phyloP scores from a whole-genome alignment of 1,284 basidiomycete genomes.

The Ustilago vetiveriae region DNA sequence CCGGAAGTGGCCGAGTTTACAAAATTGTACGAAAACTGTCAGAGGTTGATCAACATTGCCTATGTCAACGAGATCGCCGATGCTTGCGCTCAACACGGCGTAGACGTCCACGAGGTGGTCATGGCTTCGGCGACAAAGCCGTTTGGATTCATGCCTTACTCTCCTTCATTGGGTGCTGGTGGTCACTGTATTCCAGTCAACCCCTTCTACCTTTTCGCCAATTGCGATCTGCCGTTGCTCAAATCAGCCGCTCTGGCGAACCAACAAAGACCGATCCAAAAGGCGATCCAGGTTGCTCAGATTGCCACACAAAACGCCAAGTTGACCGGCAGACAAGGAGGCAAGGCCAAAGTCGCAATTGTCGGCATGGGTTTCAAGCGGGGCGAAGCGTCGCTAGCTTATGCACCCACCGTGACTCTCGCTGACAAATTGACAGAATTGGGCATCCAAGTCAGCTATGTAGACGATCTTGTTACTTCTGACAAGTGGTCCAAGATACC shows the following conservation, averaged over 20 bases:
- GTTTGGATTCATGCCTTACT: constrained; percentile 38
- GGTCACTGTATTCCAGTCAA: constrained; percentile 42
- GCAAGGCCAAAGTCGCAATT: constrained; percentile 8
- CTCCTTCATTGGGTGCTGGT: constrained; percentile 29
- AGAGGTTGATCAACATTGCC: constrained; percentile 37
- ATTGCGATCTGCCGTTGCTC: constrained; percentile 34
- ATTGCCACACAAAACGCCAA: constrained; percentile 3
- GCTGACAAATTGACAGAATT: constrained; percentile 27
- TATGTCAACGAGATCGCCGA: constrained; percentile 47
- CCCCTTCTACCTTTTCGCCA: constrained; percentile 37
- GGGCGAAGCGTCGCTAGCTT: constrained; percentile 27
- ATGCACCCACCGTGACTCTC: constrained; percentile 34
- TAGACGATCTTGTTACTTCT: constrained; percentile 26
- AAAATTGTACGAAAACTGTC: constrained; percentile 44
- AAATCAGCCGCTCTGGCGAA: constrained; percentile 18
- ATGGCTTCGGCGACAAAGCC: constrained; percentile 33
- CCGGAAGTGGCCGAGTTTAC: constrained; percentile 36
- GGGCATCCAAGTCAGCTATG: constrained; percentile 23
- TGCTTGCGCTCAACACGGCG: constrained; percentile 27
- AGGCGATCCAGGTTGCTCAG: constrained; percentile 16
- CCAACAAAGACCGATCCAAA: constrained; percentile 14
- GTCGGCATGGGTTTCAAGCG: constrained; percentile 40
- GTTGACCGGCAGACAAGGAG: neutral
- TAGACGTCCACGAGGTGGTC: constrained; percentile 35
- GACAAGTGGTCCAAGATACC: constrained; percentile 25